Evolutionary conservation across 208 protist genomes (phyloP).

Genomic region (Crithidia expoeki): DNA sequence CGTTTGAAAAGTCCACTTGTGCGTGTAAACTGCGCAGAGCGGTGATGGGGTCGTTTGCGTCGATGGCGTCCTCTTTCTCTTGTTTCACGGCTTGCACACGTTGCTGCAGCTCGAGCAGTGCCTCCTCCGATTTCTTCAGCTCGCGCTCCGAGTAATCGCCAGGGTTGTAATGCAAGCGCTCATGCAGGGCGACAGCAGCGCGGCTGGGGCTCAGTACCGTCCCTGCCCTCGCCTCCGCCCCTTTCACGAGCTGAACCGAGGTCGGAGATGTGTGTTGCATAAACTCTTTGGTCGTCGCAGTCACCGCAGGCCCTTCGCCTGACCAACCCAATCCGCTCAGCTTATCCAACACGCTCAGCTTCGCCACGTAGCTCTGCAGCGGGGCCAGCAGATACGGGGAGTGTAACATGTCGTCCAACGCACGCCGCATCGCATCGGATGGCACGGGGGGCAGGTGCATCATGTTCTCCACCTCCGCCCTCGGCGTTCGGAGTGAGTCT

Average conservation of each 20-base stretch:
- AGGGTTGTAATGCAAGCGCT: slow-evolving; percentile 72
- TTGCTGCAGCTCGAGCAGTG: slow-evolving; percentile 63
- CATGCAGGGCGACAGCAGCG: slow-evolving; percentile 72
- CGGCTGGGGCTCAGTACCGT: slow-evolving; percentile 49
- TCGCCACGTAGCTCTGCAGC: slow-evolving; percentile 53
- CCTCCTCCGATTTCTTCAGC: slow-evolving; percentile 63
- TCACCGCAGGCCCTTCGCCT: slow-evolving; percentile 20
- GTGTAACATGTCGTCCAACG: slow-evolving; percentile 69
- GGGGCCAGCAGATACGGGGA: slow-evolving; percentile 61
- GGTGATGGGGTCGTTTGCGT: slow-evolving; percentile 50
- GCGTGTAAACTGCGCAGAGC: slow-evolving; percentile 68
- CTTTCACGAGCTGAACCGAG: not conserved
- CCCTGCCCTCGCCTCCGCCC: not conserved
- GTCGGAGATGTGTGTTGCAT: not conserved
- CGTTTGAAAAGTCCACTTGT: slow-evolving; percentile 86
- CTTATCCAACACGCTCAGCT: slow-evolving; percentile 52
- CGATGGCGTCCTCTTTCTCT: slow-evolving; percentile 73
- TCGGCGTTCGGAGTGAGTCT: slow-evolving; percentile 39
- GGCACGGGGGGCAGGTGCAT: slow-evolving; percentile 42
- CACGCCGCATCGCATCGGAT: slow-evolving; percentile 55
- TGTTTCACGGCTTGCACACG: slow-evolving; percentile 52
- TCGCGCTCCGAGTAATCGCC: slow-evolving; percentile 67
- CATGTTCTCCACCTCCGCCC: slow-evolving; percentile 38
- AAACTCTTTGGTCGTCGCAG: not conserved
- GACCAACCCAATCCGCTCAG: slow-evolving; percentile 25